Conservation (phyloP, 176 grass and related monocot genomes). For the barley (Hordeum vulgare) region MorexV3_pseudomolecules_assembly NC_058520.1:434387422-434387921, state of each 20-base stretch:
- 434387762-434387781: constrained; percentile 34
- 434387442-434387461: constrained; percentile 3
- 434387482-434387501: constrained; percentile 73
- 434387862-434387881: constrained; percentile 11
- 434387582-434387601: constrained; percentile 48
- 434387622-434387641: constrained; percentile 40
- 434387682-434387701: constrained; percentile 37
- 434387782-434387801: constrained; percentile 14
- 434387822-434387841: constrained; percentile 23
- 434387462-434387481: constrained; percentile 56
- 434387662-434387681: constrained; percentile 51
- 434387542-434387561: constrained; percentile 38
- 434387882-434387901: not conserved
- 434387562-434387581: constrained; percentile 53
- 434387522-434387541: constrained; percentile 54
- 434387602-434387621: constrained; percentile 36
- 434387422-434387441: not conserved
- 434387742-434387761: constrained; percentile 37
- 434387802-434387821: not conserved
- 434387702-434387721: constrained; percentile 25
- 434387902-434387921: constrained; percentile 21
- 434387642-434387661: constrained; percentile 48
- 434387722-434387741: not conserved
- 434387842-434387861: constrained; percentile 14
- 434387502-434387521: constrained; percentile 58